Evolutionary conservation across 805 yeast species (phyloP).

Genomic region (Helenozyma rhizophorensis): DNA sequence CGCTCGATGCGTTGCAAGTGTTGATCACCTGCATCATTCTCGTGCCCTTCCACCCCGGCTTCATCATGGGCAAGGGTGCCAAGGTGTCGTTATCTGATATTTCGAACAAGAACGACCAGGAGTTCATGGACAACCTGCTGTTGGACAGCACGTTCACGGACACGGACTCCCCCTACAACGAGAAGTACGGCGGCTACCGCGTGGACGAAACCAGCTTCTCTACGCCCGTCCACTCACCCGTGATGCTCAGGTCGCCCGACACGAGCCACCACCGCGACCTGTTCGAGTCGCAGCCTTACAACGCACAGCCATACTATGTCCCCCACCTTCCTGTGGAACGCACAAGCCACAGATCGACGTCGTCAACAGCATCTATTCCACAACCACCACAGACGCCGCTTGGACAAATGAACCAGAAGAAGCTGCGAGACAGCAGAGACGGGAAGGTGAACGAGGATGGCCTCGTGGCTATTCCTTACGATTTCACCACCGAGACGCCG

Average conservation of each 20-base stretch:
- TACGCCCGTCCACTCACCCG: too few relatives aligned
- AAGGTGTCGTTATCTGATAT: constrained; percentile 6
- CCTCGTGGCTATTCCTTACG: constrained; percentile 11
- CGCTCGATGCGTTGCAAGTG: constrained; percentile 29
- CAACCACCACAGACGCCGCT: not conserved
- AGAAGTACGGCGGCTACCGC: not conserved
- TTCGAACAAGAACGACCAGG: constrained; percentile 1
- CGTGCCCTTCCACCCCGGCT: constrained; percentile 58
- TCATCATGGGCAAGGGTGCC: constrained; percentile 25
- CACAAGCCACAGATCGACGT: not conserved
- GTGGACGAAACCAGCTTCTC: too few relatives aligned
- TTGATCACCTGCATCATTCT: constrained; percentile 27
- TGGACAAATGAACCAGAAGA: not conserved
- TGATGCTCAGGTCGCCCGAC: too few relatives aligned
- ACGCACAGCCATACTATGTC: too few relatives aligned
- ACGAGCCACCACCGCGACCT: too few relatives aligned
- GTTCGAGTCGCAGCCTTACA: too few relatives aligned
- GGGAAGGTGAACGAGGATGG: constrained; percentile 3
- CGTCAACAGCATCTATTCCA: too few relatives aligned
- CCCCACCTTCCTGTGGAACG: too few relatives aligned
- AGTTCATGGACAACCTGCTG: not conserved
- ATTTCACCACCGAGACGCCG: constrained; percentile 2
- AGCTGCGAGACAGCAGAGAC: not conserved
- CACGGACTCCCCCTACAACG: not conserved
- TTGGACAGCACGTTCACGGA: too few relatives aligned